Evolutionary conservation across 176 grass and related monocot species (phyloP).

Genomic region (Lolium multiflorum): DNA sequence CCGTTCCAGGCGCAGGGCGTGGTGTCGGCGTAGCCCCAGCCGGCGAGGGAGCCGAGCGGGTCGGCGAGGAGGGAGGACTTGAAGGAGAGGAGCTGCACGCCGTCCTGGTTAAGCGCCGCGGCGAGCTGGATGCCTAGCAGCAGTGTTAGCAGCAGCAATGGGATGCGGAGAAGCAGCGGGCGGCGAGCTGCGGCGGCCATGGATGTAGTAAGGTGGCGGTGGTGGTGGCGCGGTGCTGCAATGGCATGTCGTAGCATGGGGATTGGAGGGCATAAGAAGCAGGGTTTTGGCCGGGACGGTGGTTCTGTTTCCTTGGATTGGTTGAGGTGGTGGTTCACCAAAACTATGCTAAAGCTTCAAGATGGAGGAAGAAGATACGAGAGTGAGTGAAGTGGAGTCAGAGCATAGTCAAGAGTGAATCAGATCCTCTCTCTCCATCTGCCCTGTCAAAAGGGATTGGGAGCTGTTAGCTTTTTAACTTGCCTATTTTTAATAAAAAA

Average conservation of each 20-base stretch:
- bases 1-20: constrained; percentile 92
- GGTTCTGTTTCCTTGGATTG: constrained; percentile 47
- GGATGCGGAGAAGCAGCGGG: not conserved
- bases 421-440: not conserved
- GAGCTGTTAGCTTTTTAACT: no score
- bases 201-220: not conserved
- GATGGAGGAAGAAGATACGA: not conserved
- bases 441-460: not conserved
- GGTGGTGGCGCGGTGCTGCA: not conserved
- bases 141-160: not conserved
- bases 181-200: constrained; percentile 38
- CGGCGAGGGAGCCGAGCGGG: constrained; percentile 61
- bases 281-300: not conserved
- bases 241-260: constrained; percentile 39
- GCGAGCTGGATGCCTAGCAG: constrained; percentile 33
- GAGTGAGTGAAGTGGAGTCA: constrained; percentile 31
- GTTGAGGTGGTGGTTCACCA: constrained; percentile 52
- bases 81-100: constrained; percentile 71
- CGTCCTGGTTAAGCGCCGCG: constrained; percentile 68
- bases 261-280: constrained; percentile 43
- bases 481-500: no score
- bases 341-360: constrained; percentile 12
- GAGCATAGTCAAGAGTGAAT: constrained; percentile 21
- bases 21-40: constrained; percentile 68
- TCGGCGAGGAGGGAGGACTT: constrained; percentile 74